phyloP scores from a whole-genome alignment of 768 basidiomycete species.

The Trametes meyenii region DNA sequence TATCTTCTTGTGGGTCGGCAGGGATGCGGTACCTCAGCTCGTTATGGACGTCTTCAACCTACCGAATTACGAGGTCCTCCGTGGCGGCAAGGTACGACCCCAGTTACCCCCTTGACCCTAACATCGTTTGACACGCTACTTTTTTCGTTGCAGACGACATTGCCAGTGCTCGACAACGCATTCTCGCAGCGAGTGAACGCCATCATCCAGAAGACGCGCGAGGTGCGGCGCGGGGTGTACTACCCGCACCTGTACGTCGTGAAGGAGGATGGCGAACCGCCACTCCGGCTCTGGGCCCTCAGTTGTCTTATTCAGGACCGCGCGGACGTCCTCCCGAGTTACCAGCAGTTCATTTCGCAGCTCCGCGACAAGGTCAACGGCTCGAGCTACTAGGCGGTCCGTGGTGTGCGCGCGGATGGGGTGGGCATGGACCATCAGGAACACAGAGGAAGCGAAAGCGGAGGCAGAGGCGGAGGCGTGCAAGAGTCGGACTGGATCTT shows the following conservation, averaged over 20 bases:
- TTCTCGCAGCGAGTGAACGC: conserved; percentile 97
- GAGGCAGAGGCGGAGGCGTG: conserved; percentile 11
- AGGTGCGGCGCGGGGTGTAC: conserved; percentile 91
- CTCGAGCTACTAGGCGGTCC: conserved; percentile 25
- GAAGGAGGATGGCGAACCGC: conserved; percentile 97
- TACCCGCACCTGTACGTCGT: conserved; percentile 94
- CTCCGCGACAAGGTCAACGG: conserved; percentile 77
- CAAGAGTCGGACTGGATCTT: conserved; percentile 12
- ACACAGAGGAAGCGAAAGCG: background rate
- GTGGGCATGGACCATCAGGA: background rate
- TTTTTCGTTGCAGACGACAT: conserved; percentile 60
- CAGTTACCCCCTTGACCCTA: background rate
- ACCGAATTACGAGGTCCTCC: conserved; percentile 83
- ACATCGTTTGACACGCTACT: conserved; percentile 1
- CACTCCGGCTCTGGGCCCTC: conserved; percentile 93
- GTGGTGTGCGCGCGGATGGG: no score
- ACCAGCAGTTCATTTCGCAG: conserved; percentile 90
- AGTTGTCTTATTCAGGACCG: conserved; percentile 95
- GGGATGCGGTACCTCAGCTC: conserved; percentile 95
- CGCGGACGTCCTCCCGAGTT: conserved; percentile 92
- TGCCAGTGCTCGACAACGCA: conserved; percentile 88
- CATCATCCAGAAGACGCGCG: conserved; percentile 91
- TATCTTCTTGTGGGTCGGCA: conserved; percentile 98
- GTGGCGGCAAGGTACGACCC: conserved; percentile 82
- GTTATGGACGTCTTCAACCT: conserved; percentile 93